Evolutionary conservation across 176 grass and related monocot genomes (phyloP).

Genomic region (Cenchrus purpureus): DNA sequence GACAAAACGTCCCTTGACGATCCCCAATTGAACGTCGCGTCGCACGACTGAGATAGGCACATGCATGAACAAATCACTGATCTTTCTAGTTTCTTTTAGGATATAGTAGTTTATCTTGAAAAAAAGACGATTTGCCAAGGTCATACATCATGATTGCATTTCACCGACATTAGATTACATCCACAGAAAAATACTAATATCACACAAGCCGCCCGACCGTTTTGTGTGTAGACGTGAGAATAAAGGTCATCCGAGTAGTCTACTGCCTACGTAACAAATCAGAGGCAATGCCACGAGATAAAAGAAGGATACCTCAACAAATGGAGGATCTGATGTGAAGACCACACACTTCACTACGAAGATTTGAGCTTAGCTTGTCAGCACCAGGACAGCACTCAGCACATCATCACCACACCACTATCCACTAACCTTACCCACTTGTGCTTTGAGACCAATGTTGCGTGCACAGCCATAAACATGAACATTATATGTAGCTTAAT

Average conservation of each 20-base stretch:
- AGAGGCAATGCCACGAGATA: not conserved
- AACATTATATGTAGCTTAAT: not conserved
- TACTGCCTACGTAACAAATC: not conserved
- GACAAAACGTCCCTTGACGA: slow-evolving; percentile 14
- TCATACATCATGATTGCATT: slow-evolving; percentile 35
- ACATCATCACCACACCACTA: not conserved
- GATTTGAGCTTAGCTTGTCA: slow-evolving; percentile 27
- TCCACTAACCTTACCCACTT: slow-evolving; percentile 38
- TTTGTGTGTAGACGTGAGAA: not conserved
- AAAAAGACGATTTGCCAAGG: not conserved
- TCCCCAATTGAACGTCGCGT: not conserved
- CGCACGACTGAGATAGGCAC: not conserved
- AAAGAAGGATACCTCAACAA: slow-evolving; percentile 10
- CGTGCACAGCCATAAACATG: slow-evolving; percentile 39
- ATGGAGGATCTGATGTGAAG: slow-evolving; percentile 26
- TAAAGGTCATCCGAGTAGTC: not conserved
- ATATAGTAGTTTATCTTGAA: not conserved
- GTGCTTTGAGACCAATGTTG: slow-evolving; percentile 21
- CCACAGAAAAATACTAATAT: not conserved
- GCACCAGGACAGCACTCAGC: slow-evolving; percentile 28
- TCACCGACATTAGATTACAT: slow-evolving; percentile 44
- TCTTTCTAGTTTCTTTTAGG: not conserved
- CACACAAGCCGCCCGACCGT: not conserved
- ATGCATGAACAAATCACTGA: not conserved
- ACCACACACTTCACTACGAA: not conserved